These are phyloP conservation scores for Lipomyces chichibuensis DNA, from an alignment of 805 yeast genomes.

Conservation along the genomic window DNA sequence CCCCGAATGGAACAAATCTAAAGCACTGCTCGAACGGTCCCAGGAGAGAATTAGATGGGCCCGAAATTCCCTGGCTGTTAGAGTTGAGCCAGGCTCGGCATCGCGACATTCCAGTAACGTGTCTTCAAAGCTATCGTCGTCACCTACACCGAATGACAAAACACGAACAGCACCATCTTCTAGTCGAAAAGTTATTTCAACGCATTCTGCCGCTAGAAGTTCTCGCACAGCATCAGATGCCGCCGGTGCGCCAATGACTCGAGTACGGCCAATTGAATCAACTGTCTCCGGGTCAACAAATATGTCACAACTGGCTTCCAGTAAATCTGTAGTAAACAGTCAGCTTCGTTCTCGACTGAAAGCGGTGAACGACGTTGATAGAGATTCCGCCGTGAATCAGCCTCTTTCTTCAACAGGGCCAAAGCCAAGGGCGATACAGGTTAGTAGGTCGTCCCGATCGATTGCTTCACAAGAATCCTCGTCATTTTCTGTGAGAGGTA, in stretches of 20 bases:
- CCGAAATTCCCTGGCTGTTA: constrained; percentile 22
- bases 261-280: neutral
- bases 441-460: neutral
- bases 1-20: constrained; percentile 17
- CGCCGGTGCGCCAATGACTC: neutral
- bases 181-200: neutral
- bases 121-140: neutral
- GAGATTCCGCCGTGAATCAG: neutral
- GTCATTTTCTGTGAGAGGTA: neutral
- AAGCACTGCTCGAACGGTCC: constrained; percentile 14
- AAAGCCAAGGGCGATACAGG: neutral
- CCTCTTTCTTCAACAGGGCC: neutral
- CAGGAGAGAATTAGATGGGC: constrained; percentile 20
- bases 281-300: neutral
- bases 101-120: neutral
- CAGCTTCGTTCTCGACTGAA: neutral
- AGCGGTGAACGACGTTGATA: neutral
- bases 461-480: neutral
- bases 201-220: neutral
- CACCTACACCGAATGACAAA: neutral
- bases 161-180: neutral
- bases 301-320: constrained; percentile 13
- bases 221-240: neutral
- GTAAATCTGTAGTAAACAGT: constrained; percentile 2
- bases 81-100: neutral